Evolutionary conservation across 441 rosid species (phyloP).

Genomic region (Pelargonium cotyledonis): DNA sequence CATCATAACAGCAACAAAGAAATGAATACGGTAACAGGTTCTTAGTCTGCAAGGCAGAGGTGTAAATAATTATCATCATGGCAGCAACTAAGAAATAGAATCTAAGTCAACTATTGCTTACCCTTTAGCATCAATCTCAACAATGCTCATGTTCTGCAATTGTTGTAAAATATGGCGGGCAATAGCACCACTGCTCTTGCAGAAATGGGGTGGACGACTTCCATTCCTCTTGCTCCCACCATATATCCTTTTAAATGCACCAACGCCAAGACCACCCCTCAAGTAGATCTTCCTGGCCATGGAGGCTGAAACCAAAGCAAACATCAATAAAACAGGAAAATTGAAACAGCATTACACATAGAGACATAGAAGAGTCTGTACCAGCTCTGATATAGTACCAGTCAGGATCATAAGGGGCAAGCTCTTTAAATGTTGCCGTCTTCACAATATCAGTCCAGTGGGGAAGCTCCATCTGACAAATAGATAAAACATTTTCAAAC

Average conservation of each 20-base stretch:
- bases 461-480: constrained; percentile 65
- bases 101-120: constrained; percentile 23
- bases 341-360: neutral
- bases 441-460: constrained; percentile 86
- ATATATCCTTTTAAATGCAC: constrained; percentile 77
- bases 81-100: neutral
- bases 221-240: constrained; percentile 95
- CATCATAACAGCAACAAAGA: too few relatives aligned
- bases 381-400: constrained; percentile 91
- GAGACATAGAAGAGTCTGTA: constrained; percentile 10
- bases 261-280: constrained; percentile 88
- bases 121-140: constrained; percentile 72
- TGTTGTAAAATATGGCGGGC: constrained; percentile 85
- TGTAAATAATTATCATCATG: too few relatives aligned
- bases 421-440: constrained; percentile 75
- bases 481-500: neutral
- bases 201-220: constrained; percentile 85
- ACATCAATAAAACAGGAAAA: neutral
- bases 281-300: constrained; percentile 87
- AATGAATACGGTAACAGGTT: neutral
- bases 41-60: too few relatives aligned
- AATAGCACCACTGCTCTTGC: constrained; percentile 80
- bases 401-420: constrained; percentile 88
- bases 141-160: constrained; percentile 57
- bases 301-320: constrained; percentile 44